These are phyloP conservation scores for Colletotrichum zoysiae DNA, from an alignment of 2,329 filamentous ascomycete species.

Conservation along the genomic window DNA sequence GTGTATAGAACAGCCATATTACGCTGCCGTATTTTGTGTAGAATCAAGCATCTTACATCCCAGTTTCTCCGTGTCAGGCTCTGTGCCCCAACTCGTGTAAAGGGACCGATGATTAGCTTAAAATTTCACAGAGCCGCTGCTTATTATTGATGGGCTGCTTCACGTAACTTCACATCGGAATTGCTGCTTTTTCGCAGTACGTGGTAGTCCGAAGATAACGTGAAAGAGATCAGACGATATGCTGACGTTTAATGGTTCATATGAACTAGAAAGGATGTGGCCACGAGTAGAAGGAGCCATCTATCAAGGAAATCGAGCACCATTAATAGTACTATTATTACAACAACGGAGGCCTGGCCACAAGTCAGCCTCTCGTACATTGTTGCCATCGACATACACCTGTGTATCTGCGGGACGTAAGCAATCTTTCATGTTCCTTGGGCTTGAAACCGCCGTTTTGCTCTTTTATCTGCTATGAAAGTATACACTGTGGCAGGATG, in stretches of 20 bases:
- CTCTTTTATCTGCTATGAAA: neutral
- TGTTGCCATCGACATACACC: neutral
- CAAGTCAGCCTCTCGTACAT: neutral
- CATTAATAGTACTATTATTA: neutral
- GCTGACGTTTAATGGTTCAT: too few relatives aligned
- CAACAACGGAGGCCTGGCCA: neutral
- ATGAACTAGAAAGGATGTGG: too few relatives aligned
- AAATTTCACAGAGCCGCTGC: neutral
- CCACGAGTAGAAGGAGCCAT: neutral
- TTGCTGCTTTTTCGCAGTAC: too few relatives aligned
- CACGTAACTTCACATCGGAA: neutral
- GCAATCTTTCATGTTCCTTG: neutral
- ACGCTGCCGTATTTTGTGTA: rapidly evolving
- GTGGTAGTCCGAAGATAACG: too few relatives aligned
- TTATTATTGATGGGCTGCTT: neutral
- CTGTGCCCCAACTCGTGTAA: neutral
- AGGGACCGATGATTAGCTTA: neutral
- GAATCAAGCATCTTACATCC: neutral
- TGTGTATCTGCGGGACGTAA: too few relatives aligned
- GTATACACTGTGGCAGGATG: too few relatives aligned
- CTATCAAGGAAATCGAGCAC: neutral
- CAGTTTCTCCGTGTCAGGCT: neutral
- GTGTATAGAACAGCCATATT: neutral
- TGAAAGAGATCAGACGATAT: too few relatives aligned
- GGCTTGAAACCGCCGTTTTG: neutral